Evolutionary conservation across 2,329 filamentous ascomycete species (phyloP), one percentile per base, ranked within the genome.

Genomic region (Arthrobotrys sphaeroides): DNA sequence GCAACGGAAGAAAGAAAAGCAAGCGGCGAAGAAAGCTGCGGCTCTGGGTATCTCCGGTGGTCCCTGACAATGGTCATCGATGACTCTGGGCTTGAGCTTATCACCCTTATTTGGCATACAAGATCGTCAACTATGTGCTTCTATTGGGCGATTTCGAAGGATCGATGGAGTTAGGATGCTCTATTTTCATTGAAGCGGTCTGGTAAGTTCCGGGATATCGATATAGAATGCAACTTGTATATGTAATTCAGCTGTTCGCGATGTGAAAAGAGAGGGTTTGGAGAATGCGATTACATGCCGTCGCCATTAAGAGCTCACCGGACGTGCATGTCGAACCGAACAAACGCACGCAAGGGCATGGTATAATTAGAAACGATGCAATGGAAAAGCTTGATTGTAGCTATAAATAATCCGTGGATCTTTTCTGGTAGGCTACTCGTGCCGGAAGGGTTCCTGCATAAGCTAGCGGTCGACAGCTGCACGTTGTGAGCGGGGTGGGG

Each of bases 1-100:
- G 60, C 85, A 88, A 79, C 84, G 85, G 2, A 90, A 90, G 83
- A 89, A 87, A 82, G 81, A 86, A 80, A 87, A 83, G 80, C 79
- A 86, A 3, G 85, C 84, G n/a, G 80, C 84, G 20, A 82, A 84
- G 78, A 82, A 83, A 22, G 83, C 81, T 24, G 78, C 70, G 24
- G 59, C 20, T 2, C 55, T 26, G 20, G 18, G 6, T 7, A 3
- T 22, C 7, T 24, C 51, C 28, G 51, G 51, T 24, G 10, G 9
- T 12, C 13, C n/a, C 28, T 28, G 51, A 55, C n/a, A n/a, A n/a
- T n/a, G 51, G 5, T 36, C 28, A 24, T 20, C 38, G 31, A 55
- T 55, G 31, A 38, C 31, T 38, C 51, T 18, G 4, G 38, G 31
- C 18, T 55, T 55, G 4, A 55, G 31, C 18, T 55, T 55, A 55